These are phyloP conservation scores for Sordariomycetes sp. DNA, from an alignment of 2,329 filamentous ascomycete genomes.

Conservation along the genomic window DNA sequence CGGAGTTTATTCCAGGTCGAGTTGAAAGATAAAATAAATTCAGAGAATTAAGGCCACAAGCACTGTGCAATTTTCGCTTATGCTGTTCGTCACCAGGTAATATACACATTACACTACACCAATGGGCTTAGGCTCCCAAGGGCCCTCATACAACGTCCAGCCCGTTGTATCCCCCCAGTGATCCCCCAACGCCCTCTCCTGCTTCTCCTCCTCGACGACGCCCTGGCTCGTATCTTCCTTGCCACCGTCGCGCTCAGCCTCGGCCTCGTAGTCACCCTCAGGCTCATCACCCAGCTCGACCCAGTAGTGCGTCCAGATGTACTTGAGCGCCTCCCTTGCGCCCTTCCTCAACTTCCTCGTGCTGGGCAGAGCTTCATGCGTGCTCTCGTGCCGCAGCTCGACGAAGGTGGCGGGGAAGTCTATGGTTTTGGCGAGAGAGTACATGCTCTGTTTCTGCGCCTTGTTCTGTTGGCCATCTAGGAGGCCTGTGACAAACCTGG, in stretches of 20 bases:
- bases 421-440: conserved; percentile 58
- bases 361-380: conserved; percentile 78
- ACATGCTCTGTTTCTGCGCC: conserved; percentile 62
- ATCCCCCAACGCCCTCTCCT: conserved; percentile 11
- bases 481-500: conserved; percentile 70
- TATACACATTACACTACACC: conserved; percentile 44
- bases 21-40: no score
- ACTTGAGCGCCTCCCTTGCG: conserved; percentile 60
- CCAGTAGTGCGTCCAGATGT: conserved; percentile 94
- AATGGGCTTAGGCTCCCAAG: conserved; percentile 50
- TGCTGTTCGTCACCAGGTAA: no score
- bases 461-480: conserved; percentile 65
- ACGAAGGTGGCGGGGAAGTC: conserved; percentile 72
- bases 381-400: conserved; percentile 81
- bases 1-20: no score
- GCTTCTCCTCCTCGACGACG: conserved; percentile 4
- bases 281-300: conserved; percentile 27
- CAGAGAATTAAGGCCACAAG: no score
- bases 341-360: conserved; percentile 64
- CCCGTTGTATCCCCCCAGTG: conserved; percentile 10
- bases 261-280: conserved; percentile 6
- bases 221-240: neutral
- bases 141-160: conserved; percentile 41
- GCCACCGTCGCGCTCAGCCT: no score
- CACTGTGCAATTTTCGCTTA: no score